These are phyloP conservation scores for Phytopythium montanum DNA, from an alignment of 352 stramenopile genomes.

Conservation along the genomic window DNA sequence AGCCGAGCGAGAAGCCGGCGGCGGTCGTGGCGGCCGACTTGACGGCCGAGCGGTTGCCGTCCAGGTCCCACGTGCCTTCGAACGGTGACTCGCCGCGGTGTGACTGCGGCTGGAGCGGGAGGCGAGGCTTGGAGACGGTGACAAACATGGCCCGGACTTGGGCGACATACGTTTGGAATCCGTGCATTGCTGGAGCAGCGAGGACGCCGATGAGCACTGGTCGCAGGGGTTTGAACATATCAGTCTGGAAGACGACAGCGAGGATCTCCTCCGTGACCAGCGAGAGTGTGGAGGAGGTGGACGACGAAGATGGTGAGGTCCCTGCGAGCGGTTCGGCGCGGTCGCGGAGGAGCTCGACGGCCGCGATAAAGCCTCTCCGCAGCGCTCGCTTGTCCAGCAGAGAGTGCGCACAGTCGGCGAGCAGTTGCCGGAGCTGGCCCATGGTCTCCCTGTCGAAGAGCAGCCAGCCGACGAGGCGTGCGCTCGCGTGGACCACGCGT, in stretches of 20 bases:
- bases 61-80: constrained; percentile 24
- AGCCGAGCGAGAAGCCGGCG: constrained; percentile 15
- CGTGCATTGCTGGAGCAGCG: constrained; percentile 26
- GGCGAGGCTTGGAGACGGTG: neutral
- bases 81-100: constrained; percentile 13
- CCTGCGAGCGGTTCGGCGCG: constrained; percentile 21
- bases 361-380: constrained; percentile 24
- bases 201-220: constrained; percentile 21
- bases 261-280: constrained; percentile 31
- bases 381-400: constrained; percentile 31
- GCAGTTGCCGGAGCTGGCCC: constrained; percentile 18
- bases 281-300: constrained; percentile 12
- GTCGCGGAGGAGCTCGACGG: constrained; percentile 21
- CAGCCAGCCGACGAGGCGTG: constrained; percentile 24
- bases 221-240: constrained; percentile 25
- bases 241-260: constrained; percentile 29
- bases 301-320: neutral
- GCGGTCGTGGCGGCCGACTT: constrained; percentile 10
- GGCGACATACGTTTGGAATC: constrained; percentile 32
- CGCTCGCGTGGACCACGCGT: constrained; percentile 19
- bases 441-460: constrained; percentile 26
- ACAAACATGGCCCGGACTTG: constrained; percentile 30
- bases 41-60: constrained; percentile 18
- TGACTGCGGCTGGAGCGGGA: neutral
- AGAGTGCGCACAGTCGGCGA: constrained; percentile 13